Base-by-base conservation (phyloP, 495 filamentous ascomycete species). In the Hapsidospora chrysogenum region DNA sequence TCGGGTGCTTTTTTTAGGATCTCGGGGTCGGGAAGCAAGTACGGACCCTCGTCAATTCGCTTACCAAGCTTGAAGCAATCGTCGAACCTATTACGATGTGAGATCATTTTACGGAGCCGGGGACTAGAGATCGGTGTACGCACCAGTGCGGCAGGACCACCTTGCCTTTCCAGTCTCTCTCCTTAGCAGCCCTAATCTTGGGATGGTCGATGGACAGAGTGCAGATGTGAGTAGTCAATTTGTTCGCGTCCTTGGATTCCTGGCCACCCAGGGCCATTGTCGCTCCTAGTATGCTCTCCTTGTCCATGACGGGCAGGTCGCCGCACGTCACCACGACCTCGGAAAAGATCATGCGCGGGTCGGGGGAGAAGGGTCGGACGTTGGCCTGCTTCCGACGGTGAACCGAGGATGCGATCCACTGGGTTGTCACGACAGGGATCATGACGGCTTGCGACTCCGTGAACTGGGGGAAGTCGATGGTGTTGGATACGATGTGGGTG, bases 121-220 rank as follows among this genome's bases (percentile, higher is more conserved):
- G 29, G 31, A 31, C 34, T 15, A 16, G 18, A 3, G 3, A 22
- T 22, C 10, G 4, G 17, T 2, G 3, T 17, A 35, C 64, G 45
- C 64, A 85, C 89, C 92, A 96, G 50, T 99, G 92, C 19, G 92
- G 92, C 33, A 96, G 63, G n/a, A 97, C 80, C 37, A 92, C 77
- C 52, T 83, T 85, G 55, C 67, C 67, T 28, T 70, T 72, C 16
- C 81, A 53, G 26, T 65, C 72, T 53, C 75, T 93, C 0, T 57
- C 53, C 26, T 58, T 20, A 0, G 76, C 76, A 25, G 74, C 47
- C 40, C 64, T 53, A 41, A 83, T 86, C 53, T 85, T 89, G 2
- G 60, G 60, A 48, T 74, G 60, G 38, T 86, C 78, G 50, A 78
- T 57, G 3, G 75, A 78, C 44, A 94, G 55, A 4, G 92, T 85